Evolutionary conservation across 2,329 filamentous ascomycete genomes (phyloP), one percentile per base, ranked within the genome.

Genomic region (Trichophyton rubrum): DNA sequence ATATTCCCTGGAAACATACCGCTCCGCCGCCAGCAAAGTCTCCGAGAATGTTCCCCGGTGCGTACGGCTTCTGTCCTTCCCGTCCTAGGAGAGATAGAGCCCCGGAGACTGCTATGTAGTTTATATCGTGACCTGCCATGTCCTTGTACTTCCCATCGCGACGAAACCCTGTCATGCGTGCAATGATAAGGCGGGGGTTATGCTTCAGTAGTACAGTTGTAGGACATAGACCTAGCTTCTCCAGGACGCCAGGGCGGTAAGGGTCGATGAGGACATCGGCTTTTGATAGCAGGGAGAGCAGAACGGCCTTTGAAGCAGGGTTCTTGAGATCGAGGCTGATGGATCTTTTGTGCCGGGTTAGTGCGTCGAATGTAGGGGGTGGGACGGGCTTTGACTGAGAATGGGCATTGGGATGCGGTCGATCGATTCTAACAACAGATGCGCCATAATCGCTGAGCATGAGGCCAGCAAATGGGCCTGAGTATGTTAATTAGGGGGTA

Each of bases 101-200:
- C 0, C 92, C 92, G 0, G 87, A 88, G 0, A 96, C 89, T 56
- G 91, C 89, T 47, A 97, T 86, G 74, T 97, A 97, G 71, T 97
- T 96, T 72, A 96, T 96, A 71, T 96, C 91, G 71, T 96, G 91
- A 51, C 91, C 91, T 0, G 91, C 90, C 91, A 96, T 96, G 68
- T 81, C 76, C 56, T 82, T 83, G 74, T 96, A 97, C 67, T 84
- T 86, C 0, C 91, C 92, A 74, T 95, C 89, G 43, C 91, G 80
- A 11, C 92, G 81, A 73, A 96, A 97, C 0, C 92, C 92, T 1
- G 90, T 93, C 82, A 97, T 87, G 45, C 92, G 85, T 6, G 83
- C 90, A 61, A 95, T 85, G 59, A 97, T 84, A 1, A 97, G 76
- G 0, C 85, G 79, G 9, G 86, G 87, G 72, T 96, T 96, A 17